Base-by-base conservation (phyloP, 1,284 basidiomycete species). In the Cutaneotrichosporon curvatum region DNA sequence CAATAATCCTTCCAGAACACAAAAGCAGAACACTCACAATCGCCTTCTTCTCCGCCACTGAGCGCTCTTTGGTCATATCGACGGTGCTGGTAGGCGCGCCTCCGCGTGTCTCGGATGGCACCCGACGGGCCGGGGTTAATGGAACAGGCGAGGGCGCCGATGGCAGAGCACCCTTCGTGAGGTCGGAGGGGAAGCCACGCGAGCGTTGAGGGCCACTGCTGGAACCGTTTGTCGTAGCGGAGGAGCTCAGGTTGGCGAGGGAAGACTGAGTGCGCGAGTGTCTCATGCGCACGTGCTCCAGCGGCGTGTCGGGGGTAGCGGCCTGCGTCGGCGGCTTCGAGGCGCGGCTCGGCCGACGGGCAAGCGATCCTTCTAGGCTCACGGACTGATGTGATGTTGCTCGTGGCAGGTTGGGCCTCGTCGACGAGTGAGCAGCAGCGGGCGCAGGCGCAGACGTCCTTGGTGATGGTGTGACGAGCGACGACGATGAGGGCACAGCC, bases 11-110 rank as follows among this genome's bases (percentile, higher is more conserved):
- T 18, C 14, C 28, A 23, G 19, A 31, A 16, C 4, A 14, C 19
- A 14, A 7, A 7, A 7, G 25, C 25, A 7, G 7, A 7, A 12
- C 25, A 59, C 65, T 61, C 49, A 67, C 65, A 35, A 87, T 68
- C 63, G 81, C 79, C 70, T 85, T 89, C 75, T 91, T 91, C 73
- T 91, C 84, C 49, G 85, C 82, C 28, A 82, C 87, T 20, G 81
- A 39, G 20, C 55, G 43, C 40, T 39, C 34, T 7, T 19, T 36
- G 8, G 21, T 39, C 22, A 20, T 30, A 9, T 18, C 20, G 16
- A 20, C 25, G n/a, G n/a, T n/a, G n/a, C n/a, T n/a, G n/a, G n/a
- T n/a, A 18, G 20, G 7, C 32, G 18, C 45, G n/a, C 22, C 25
- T 5, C 32, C 37, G 23, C 21, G 3, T 16, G 5, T 15, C 32